These are phyloP conservation scores for Fusarium sp. DNA, from an alignment of 2,329 filamentous ascomycete species.

Conservation along the genomic window DNA sequence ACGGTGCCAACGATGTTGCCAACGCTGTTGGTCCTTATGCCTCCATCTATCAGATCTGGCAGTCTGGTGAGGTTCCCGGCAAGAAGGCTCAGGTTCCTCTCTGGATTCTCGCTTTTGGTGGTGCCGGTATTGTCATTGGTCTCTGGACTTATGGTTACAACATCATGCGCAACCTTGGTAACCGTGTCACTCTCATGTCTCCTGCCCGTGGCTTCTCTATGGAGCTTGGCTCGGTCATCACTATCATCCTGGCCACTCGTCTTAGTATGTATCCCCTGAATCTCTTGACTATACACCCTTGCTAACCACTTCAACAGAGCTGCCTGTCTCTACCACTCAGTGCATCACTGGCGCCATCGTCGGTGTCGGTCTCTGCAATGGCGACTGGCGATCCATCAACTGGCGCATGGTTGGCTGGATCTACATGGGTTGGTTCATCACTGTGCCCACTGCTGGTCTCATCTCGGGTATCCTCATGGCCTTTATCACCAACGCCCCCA, in stretches of 20 bases:
- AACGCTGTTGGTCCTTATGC: constrained; percentile 74
- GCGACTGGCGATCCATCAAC: constrained; percentile 69
- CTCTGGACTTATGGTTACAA: constrained; percentile 73
- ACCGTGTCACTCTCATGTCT: constrained; percentile 72
- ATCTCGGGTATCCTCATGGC: constrained; percentile 72
- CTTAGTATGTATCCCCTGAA: constrained; percentile 54
- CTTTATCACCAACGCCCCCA: constrained; percentile 71
- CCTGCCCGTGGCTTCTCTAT: constrained; percentile 70
- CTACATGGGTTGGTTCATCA: constrained; percentile 71
- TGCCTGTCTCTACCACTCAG: constrained; percentile 74
- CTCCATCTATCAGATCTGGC: constrained; percentile 72
- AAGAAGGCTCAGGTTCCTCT: constrained; percentile 64
- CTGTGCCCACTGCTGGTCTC: constrained; percentile 67
- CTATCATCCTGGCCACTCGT: constrained; percentile 73
- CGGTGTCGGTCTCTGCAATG: constrained; percentile 71
- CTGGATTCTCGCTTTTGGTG: constrained; percentile 70
- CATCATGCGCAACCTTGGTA: constrained; percentile 73
- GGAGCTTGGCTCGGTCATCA: constrained; percentile 71
- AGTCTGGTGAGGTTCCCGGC: constrained; percentile 56
- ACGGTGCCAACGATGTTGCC: constrained; percentile 75
- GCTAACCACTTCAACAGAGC: constrained; percentile 49
- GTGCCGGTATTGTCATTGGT: constrained; percentile 64
- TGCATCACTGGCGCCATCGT: constrained; percentile 73
- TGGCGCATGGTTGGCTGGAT: constrained; percentile 73
- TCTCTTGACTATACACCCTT: neutral